Conservation (phyloP, 2,329 filamentous ascomycete species). For the Penicillium digitatum region DNA sequence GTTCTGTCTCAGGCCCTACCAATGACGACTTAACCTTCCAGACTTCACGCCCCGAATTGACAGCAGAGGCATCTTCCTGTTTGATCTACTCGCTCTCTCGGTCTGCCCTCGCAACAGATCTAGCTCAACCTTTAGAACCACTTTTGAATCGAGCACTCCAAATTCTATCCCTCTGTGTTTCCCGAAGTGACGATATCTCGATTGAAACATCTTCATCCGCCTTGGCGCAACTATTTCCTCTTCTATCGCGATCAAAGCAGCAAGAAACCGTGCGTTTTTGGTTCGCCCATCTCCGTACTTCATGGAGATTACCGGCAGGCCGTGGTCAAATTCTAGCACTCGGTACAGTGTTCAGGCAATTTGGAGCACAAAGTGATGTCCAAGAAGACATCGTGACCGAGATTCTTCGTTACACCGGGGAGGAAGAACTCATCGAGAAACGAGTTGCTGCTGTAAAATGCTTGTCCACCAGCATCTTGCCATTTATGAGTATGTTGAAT, state of each 20-base stretch:
- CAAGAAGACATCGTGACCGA: slow-evolving; percentile 32
- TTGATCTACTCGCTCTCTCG: slow-evolving; percentile 39
- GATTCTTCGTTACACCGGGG: slow-evolving; percentile 34
- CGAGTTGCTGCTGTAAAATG: slow-evolving; percentile 41
- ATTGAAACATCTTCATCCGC: slow-evolving; percentile 42
- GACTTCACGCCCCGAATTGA: slow-evolving; percentile 40
- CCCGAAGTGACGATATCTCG: slow-evolving; percentile 39
- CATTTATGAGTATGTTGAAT: slow-evolving; percentile 32
- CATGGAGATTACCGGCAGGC: slow-evolving; percentile 38
- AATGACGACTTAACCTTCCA: slow-evolving; percentile 41
- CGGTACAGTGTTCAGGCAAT: slow-evolving; percentile 37
- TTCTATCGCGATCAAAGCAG: slow-evolving; percentile 33
- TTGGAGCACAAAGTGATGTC: slow-evolving; percentile 24
- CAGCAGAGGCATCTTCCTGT: slow-evolving; percentile 40
- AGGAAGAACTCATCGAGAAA: slow-evolving; percentile 41
- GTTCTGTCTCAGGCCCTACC: slow-evolving; percentile 30
- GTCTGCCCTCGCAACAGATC: slow-evolving; percentile 16
- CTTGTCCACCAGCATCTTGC: slow-evolving; percentile 37
- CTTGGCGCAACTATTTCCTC: slow-evolving; percentile 38
- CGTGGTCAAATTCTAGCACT: slow-evolving; percentile 45
- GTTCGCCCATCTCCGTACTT: slow-evolving; percentile 38
- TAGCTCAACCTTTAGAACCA: slow-evolving; percentile 17
- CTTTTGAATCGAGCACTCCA: slow-evolving; percentile 31
- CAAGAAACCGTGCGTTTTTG: slow-evolving; percentile 37
- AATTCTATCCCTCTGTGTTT: slow-evolving; percentile 40